Evolutionary conservation across 2,329 filamentous ascomycete genomes (phyloP).

Genomic region (Alternaria brassicae): DNA sequence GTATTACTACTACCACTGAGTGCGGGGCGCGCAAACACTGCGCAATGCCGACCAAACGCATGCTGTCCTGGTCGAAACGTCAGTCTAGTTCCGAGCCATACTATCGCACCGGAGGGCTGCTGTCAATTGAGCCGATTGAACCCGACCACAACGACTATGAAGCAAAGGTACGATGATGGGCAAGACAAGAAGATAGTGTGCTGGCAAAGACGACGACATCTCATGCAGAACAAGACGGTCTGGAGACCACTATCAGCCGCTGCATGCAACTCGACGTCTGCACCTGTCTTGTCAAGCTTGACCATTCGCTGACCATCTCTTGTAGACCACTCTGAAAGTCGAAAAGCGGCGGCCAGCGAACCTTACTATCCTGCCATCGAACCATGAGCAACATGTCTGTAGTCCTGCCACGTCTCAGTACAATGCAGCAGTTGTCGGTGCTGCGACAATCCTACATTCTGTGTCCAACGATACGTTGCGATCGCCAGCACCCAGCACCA

Average conservation of each 20-base stretch:
- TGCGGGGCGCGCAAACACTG: slow-evolving; percentile 1
- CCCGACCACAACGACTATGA: slow-evolving; percentile 19
- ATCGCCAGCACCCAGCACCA: slow-evolving; percentile 48
- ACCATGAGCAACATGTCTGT: slow-evolving; percentile 28
- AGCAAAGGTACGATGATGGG: slow-evolving; percentile 41
- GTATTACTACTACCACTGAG: slow-evolving; percentile 1
- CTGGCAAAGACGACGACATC: slow-evolving; percentile 45
- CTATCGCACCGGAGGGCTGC: slow-evolving; percentile 48
- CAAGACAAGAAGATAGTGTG: slow-evolving; percentile 27
- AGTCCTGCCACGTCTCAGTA: slow-evolving; percentile 39
- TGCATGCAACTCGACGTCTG: slow-evolving; percentile 20
- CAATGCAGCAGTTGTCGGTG: slow-evolving; percentile 38
- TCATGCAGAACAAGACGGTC: slow-evolving; percentile 36
- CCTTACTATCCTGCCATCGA: slow-evolving; percentile 39
- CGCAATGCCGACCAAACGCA: slow-evolving; percentile 52
- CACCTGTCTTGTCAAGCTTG: slow-evolving; percentile 38
- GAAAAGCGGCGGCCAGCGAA: slow-evolving; percentile 39
- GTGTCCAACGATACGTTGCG: slow-evolving; percentile 54
- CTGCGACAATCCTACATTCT: slow-evolving; percentile 48
- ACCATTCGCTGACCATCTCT: slow-evolving; percentile 42
- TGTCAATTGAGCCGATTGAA: slow-evolving; percentile 44
- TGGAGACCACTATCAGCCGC: slow-evolving; percentile 22
- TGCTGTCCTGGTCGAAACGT: slow-evolving; percentile 56
- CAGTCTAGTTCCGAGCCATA: slow-evolving; percentile 45
- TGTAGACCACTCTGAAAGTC: slow-evolving; percentile 32